These are phyloP conservation scores for Quercus agrifolia DNA, from an alignment of 306 rosid genomes.

Conservation along the genomic window DNA sequence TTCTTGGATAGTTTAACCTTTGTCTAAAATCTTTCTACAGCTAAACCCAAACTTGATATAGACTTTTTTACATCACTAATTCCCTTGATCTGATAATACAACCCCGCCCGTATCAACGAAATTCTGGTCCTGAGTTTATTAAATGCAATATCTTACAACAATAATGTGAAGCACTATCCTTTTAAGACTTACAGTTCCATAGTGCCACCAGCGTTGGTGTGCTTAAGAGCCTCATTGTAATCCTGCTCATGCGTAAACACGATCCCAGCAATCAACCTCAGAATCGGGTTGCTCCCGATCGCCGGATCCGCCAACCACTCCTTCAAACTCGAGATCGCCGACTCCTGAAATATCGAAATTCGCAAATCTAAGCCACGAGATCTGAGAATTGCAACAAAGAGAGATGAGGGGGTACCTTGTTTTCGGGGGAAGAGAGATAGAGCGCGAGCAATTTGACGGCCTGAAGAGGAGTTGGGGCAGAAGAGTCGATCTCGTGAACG, in stretches of 20 bases:
- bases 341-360: slow-evolving; percentile 41
- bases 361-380: neutral
- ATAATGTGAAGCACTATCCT: no score
- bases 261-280: slow-evolving; percentile 81
- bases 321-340: slow-evolving; percentile 58
- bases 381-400: neutral
- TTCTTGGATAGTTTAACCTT: no score
- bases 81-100: no score
- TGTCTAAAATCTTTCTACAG: no score
- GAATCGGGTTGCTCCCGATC: slow-evolving; percentile 60
- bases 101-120: no score
- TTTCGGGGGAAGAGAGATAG: slow-evolving; percentile 64
- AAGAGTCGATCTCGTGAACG: slow-evolving; percentile 72
- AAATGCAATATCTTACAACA: no score
- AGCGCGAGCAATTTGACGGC: slow-evolving; percentile 92
- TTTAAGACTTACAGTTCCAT: slow-evolving; percentile 68
- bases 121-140: no score
- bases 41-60: no score
- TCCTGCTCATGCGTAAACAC: slow-evolving; percentile 84
- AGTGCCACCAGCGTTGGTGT: slow-evolving; percentile 93
- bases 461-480: slow-evolving; percentile 87
- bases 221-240: slow-evolving; percentile 83
- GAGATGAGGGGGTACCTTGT: slow-evolving; percentile 40
- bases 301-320: slow-evolving; percentile 91
- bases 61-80: no score